Evolutionary conservation across 768 basidiomycete genomes (phyloP).

Genomic region (Hygrocybe punicea): DNA sequence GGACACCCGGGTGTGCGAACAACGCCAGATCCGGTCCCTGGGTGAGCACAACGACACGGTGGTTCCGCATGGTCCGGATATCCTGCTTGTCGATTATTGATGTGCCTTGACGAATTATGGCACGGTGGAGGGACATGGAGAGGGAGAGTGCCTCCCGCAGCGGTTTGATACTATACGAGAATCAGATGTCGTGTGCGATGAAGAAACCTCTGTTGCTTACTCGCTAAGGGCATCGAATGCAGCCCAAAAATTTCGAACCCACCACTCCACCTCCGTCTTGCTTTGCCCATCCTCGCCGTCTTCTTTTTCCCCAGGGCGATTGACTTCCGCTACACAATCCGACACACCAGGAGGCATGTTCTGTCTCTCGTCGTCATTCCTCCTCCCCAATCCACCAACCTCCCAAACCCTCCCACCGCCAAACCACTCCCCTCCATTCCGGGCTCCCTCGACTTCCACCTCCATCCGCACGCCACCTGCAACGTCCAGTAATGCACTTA

Average conservation of each 20-base stretch:
- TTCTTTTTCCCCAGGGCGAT: slow-evolving; percentile 21
- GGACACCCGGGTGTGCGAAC: slow-evolving; percentile 86
- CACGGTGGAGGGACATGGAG: slow-evolving; percentile 87
- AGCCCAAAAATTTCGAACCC: slow-evolving; percentile 92
- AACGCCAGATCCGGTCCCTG: slow-evolving; percentile 94
- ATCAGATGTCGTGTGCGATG: background rate
- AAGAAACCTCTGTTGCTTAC: slow-evolving; percentile 48
- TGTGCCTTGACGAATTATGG: slow-evolving; percentile 92
- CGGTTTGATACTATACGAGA: slow-evolving; percentile 53
- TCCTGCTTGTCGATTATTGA: slow-evolving; percentile 95
- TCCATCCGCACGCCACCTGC: slow-evolving; percentile 89
- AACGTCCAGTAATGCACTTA: slow-evolving; percentile 84
- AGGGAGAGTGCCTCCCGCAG: slow-evolving; percentile 75
- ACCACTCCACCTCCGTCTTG: slow-evolving; percentile 64
- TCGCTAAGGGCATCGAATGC: slow-evolving; percentile 89
- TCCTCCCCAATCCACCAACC: slow-evolving; percentile 39
- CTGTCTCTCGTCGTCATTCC: slow-evolving; percentile 40
- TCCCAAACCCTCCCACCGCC: slow-evolving; percentile 82
- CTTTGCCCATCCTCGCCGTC: slow-evolving; percentile 30
- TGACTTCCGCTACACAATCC: slow-evolving; percentile 17
- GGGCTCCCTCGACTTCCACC: slow-evolving; percentile 81
- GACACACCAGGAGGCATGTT: slow-evolving; percentile 34
- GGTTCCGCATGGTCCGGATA: slow-evolving; percentile 82
- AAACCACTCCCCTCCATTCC: slow-evolving; percentile 96
- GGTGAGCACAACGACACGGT: slow-evolving; percentile 83